A percentile compares a stretch with the other conserved stretches of the same genome.
Conservation (phyloP, 2,329 filamentous ascomycete genomes). For the Coleophoma cylindrospora region DNA sequence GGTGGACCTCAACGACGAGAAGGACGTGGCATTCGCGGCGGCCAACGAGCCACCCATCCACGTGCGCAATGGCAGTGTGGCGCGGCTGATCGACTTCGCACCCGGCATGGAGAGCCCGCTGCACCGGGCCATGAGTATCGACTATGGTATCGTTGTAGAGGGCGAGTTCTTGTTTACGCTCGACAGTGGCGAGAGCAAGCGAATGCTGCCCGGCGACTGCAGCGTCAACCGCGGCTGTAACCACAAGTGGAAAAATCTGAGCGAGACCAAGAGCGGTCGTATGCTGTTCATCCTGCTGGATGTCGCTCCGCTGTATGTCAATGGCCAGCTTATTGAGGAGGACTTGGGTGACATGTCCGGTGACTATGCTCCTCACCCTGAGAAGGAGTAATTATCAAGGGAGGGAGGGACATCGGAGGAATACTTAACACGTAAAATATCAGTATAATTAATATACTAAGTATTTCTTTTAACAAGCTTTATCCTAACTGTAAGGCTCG, state of each 20-base stretch:
- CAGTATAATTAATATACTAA: no score
- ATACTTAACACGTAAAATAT: no score
- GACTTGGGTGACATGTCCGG: background rate
- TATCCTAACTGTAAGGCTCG: no score
- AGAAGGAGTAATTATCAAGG: no score
- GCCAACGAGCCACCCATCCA: constrained; percentile 5
- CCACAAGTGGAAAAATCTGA: constrained; percentile 9
- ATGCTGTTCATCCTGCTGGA: constrained; percentile 1
- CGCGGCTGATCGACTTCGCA: constrained; percentile 9
- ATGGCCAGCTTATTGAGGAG: background rate
- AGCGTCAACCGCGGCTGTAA: constrained; percentile 3
- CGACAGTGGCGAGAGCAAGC: constrained; percentile 4
- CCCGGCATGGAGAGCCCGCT: constrained; percentile 3
- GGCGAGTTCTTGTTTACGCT: constrained; percentile 7
- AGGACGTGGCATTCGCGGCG: constrained; percentile 1
- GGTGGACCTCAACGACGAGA: constrained; percentile 14
- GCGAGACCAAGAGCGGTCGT: background rate
- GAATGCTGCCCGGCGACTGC: constrained; percentile 7
- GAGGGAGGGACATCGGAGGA: no score
- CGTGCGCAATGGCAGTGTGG: constrained; percentile 3
- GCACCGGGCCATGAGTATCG: constrained; percentile 6
- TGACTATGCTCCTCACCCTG: no score
- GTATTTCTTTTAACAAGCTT: no score
- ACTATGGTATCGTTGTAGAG: constrained; percentile 7
- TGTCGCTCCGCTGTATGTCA: background rate